These are phyloP conservation scores for Westerdykella sp. DNA, from an alignment of 2,329 filamentous ascomycete genomes.

Conservation along the genomic window DNA sequence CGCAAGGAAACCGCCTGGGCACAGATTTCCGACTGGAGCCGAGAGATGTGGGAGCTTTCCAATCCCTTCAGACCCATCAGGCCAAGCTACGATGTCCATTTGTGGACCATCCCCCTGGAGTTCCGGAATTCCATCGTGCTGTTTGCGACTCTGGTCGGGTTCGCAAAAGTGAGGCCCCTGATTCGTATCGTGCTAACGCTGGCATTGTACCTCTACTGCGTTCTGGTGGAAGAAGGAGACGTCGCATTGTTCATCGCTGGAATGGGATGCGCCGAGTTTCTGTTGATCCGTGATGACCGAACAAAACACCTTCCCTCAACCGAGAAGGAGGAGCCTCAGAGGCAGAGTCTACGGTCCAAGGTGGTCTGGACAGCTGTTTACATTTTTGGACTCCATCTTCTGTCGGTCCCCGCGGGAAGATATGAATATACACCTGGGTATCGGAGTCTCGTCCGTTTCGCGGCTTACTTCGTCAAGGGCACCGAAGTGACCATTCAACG, in stretches of 20 bases:
- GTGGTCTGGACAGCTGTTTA: constrained; percentile 25
- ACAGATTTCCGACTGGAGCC: constrained; percentile 13
- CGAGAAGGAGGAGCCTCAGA: not conserved
- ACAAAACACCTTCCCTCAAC: constrained; percentile 3
- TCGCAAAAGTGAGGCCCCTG: constrained; percentile 9
- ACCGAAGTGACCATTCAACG: constrained; percentile 54
- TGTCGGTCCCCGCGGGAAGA: constrained; percentile 42
- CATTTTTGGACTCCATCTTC: constrained; percentile 47
- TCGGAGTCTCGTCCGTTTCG: constrained; percentile 43
- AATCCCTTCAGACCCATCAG: constrained; percentile 10
- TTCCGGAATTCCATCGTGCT: constrained; percentile 20
- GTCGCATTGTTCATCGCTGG: constrained; percentile 20
- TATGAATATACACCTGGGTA: constrained; percentile 47
- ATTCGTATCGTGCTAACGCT: constrained; percentile 8
- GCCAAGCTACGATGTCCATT: constrained; percentile 18
- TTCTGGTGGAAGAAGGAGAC: constrained; percentile 12
- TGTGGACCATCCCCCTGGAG: constrained; percentile 25
- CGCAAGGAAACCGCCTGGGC: constrained; percentile 5
- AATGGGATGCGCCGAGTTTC: constrained; percentile 15
- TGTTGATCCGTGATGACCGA: constrained; percentile 11
- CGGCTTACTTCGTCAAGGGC: constrained; percentile 47
- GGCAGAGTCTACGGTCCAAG: constrained; percentile 1
- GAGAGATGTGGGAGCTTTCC: constrained; percentile 11
- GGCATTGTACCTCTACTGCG: constrained; percentile 13
- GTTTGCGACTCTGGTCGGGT: constrained; percentile 15